A percentile compares a stretch with the other conserved stretches of the same genome.
Conservation (phyloP, 805 yeast genomes). For the Maudiozyma barnettii region DNA sequence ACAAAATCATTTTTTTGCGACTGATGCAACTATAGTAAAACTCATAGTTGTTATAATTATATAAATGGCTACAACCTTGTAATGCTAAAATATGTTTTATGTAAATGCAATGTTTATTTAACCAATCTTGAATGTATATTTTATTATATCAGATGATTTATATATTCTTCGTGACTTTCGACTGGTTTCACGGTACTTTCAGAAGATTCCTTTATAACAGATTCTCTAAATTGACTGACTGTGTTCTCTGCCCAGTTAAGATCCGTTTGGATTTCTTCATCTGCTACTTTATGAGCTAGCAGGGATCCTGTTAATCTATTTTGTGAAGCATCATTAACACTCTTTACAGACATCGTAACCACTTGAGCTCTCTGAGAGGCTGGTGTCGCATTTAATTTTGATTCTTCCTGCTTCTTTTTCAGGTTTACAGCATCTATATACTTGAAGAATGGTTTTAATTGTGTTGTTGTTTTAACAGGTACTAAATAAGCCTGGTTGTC, state of each 20-base stretch:
- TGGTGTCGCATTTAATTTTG: constrained; percentile 32
- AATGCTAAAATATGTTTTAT: background rate
- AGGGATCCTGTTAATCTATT: constrained; percentile 62
- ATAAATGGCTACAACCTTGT: too few species aligned
- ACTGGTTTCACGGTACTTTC: constrained; percentile 19
- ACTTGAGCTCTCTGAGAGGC: constrained; percentile 43
- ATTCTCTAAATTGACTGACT: constrained; percentile 22
- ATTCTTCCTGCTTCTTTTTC: constrained; percentile 35
- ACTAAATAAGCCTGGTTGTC: constrained; percentile 50
- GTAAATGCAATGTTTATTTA: background rate
- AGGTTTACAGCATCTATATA: constrained; percentile 59
- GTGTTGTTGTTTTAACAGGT: constrained; percentile 60
- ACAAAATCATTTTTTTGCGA: too few species aligned
- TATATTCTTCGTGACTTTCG: constrained; percentile 19
- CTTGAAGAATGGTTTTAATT: constrained; percentile 71
- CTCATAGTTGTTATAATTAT: too few species aligned
- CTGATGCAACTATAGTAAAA: too few species aligned
- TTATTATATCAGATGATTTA: constrained; percentile 16
- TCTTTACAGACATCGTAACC: constrained; percentile 69
- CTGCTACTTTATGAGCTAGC: constrained; percentile 50
- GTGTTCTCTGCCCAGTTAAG: constrained; percentile 39
- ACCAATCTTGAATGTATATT: background rate
- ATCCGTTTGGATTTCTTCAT: constrained; percentile 44
- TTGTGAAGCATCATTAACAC: constrained; percentile 46
- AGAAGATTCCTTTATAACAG: constrained; percentile 16